Evolutionary conservation across 1,139 yeast genomes (phyloP).

Genomic region (Zhuliangozyma parablackwelliae): DNA sequence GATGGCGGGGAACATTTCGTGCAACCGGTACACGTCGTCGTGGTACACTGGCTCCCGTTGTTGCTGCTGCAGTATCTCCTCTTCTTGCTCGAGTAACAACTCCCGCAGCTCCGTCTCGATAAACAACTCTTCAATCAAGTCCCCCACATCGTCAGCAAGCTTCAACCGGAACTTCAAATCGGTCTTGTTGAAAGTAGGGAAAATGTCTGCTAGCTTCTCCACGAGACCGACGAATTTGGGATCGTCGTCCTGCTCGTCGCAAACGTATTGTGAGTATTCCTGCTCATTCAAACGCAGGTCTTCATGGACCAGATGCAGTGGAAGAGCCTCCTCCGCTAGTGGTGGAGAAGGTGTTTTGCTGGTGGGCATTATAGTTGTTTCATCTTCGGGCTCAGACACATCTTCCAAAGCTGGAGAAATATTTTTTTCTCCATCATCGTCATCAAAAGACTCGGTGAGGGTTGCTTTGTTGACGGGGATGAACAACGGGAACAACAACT

Average conservation of each 20-base stretch:
- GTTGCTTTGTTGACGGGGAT: too few species aligned
- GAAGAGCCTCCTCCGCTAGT: neutral
- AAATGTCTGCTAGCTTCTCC: constrained; percentile 23
- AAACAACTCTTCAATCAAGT: constrained; percentile 19
- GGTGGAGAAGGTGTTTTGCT: neutral
- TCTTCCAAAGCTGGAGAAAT: too few species aligned
- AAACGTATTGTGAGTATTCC: constrained; percentile 4
- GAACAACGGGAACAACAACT: too few species aligned
- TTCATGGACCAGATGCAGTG: neutral
- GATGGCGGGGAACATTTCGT: constrained; percentile 22
- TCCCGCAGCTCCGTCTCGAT: constrained; percentile 13
- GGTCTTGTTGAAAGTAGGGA: constrained; percentile 23
- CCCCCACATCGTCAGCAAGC: constrained; percentile 16
- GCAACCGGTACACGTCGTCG: constrained; percentile 6
- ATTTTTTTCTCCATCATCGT: too few species aligned
- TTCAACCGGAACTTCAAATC: constrained; percentile 22
- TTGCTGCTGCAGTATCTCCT: constrained; percentile 2
- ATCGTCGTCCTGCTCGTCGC: constrained; percentile 10
- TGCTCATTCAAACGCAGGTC: constrained; percentile 1
- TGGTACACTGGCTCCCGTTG: neutral
- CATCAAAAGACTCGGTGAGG: too few species aligned
- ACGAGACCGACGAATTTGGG: constrained; percentile 12
- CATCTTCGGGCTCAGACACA: neutral
- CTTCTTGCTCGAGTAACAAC: constrained; percentile 1
- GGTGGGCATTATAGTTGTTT: neutral